Evolutionary conservation across 2,329 filamentous ascomycete genomes (phyloP), one percentile per base, ranked within the genome.

Genomic region (Cytospora chrysosperma): DNA sequence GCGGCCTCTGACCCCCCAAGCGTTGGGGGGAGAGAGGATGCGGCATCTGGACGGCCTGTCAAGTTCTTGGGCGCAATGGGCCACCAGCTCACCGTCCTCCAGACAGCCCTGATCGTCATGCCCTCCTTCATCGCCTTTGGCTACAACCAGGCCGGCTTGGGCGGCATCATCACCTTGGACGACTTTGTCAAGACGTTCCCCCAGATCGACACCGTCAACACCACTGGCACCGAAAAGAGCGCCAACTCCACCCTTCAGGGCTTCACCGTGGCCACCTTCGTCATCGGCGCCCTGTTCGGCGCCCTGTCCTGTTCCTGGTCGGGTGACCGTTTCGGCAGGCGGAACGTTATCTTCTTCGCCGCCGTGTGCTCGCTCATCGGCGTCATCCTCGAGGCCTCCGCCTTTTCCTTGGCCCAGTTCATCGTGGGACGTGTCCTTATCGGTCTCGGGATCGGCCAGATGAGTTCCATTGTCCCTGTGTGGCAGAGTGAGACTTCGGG

Each of bases 81-180:
- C 58, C 59, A 64, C 47, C 43, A 37, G 12, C 65, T 69, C 58
- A 67, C 59, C 28, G n/a, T 65, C 32, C 30, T 67, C 24, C 67
- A 68, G 57, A 68, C 62, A 8, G 10, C 47, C 15, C 58, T 65
- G 26, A 67, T 69, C 37, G 66, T 68, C 76, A 21, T 63, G 54
- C 68, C 68, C 4, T 27, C 68, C 21, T 82, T 81, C 64, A 76
- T 81, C 60, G 73, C 80, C 55, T 82, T 81, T 67, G 81, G 81
- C 59, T 84, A 82, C 74, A 82, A 83, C 69, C 79, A 82, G 68
- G 78, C 78, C 56, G 79, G 78, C 54, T 75, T 79, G n/a, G 80
- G 80, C 52, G 79, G 80, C 17, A 72, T 83, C 24, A 64, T 73
- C 47, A 67, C 63, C 50, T 65, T 71, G 32, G 65, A n/a, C 68